Evolutionary conservation across 164 flowering plant genomes (phyloP), one percentile per base, ranked within the genome.

Genomic region (Macadamia integrifolia): DNA sequence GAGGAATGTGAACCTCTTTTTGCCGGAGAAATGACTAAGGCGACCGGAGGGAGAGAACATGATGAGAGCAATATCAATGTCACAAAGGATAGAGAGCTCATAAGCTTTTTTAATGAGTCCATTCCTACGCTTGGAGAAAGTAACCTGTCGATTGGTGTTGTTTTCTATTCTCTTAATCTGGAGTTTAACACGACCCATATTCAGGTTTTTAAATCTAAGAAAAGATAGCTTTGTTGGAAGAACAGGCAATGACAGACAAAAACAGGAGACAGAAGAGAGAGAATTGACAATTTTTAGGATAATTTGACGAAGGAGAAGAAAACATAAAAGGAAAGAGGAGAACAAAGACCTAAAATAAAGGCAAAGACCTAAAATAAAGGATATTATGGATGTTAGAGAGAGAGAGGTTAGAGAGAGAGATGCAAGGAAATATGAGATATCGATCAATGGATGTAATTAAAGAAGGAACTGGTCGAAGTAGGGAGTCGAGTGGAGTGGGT

Each of bases 21-120:
- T 82, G 68, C 85, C 87, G 53, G 87, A 84, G 71, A 82, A 84
- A 40, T 84, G 87, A 66, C 84, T 80, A 35, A 84, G 82, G 3
- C 87, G 84, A 7, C 80, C 83, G 46, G 93, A 88, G 29, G 90
- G 89, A 59, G 90, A 85, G 75, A 87, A 87, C 88, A 85, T 85
- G 71, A 88, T 80, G 23, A 88, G 89, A 32, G 89, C 91, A 52
- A 88, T 81, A 68, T 87, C 93, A 31, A 87, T 85, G 64, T 87
- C 91, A 42, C 91, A 88, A 0, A 88, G 87, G 68, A 88, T 74
- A 6, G 89, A 84, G 42, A 88, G 83, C 70, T 88, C 93, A 60
- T 88, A 86, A 9, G 93, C 93, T 40, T 88, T 88, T 72, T 88
- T 88, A 58, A 86, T 85, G 77, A 88, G 87, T 43, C 93, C 93